Base-by-base conservation (phyloP, 2,329 filamentous ascomycete genomes). In the Macroventuria anomochaeta region DNA sequence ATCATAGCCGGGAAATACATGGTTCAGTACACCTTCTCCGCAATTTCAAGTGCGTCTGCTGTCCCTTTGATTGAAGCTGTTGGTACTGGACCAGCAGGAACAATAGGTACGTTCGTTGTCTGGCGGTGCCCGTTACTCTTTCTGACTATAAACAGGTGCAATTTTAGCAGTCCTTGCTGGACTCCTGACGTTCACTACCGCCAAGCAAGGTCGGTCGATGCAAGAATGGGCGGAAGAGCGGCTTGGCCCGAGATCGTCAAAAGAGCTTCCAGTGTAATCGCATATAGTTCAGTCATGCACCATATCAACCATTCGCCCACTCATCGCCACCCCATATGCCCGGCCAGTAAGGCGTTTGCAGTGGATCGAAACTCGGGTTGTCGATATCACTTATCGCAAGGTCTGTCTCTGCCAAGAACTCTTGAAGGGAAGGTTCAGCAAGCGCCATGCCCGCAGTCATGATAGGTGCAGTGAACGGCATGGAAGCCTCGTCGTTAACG, bases 1-100 rank as follows among this genome's bases (percentile, higher is more conserved):
- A 63, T 68, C 12, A 67, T 73, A n/a, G 60, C 59, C 7, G 62
- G 61, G 7, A 74, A 74, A 50, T 74, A 73, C 32, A 37, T 69
- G n/a, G 49, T 74, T 10, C 70, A 73, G 57, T 72, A 72, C 41
- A 49, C 55, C 5, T 70, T 65, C 46, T 47, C 56, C 2, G 69
- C 70, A 7, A 55, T 47, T 5, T 55, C 63, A 7, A 71, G 46
- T 29, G 68, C 64, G 7, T 54, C 53, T 13, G 47, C 68, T 15
- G 59, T 71, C 11, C 71, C 70, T 2, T 33, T 71, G 31, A 67
- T 70, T n/a, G 56, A 68, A 12, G 44, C 46, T 5, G 66, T 74
- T 32, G 71, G 70, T 3, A 58, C 69, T 29, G 68, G 67, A 12
- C 42, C 44, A 31, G 50, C 54, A 12, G 43, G 43, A 15, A 65